Evolutionary conservation across 192 early-diverging fungal species (phyloP).

Genomic region (Rhizophagus clarus): DNA sequence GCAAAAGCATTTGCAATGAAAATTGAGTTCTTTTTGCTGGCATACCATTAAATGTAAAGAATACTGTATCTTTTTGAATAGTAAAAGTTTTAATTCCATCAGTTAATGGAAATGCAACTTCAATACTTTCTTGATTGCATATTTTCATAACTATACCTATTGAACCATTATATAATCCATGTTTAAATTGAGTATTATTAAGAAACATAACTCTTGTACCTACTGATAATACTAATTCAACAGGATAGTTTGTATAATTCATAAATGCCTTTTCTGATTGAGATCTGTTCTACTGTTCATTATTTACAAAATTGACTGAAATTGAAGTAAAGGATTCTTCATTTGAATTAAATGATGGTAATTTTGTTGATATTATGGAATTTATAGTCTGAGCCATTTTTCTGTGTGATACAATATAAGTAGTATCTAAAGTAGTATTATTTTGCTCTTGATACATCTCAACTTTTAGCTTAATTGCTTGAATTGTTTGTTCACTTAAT

Average conservation of each 20-base stretch:
- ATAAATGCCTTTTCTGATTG: no score
- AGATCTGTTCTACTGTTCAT: no score
- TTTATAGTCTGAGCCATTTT: no score
- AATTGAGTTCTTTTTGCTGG: neutral
- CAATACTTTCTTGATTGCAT: neutral
- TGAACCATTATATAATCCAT: conserved; percentile 4
- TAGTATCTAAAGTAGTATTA: neutral
- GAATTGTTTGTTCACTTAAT: neutral
- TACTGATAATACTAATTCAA: no score
- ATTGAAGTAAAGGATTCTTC: neutral
- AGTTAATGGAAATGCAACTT: no score
- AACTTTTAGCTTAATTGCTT: neutral
- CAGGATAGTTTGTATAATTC: no score
- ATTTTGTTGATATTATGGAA: no score
- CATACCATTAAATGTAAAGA: neutral
- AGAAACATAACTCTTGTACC: no score
- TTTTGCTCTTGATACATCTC: neutral
- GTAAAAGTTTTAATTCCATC: no score
- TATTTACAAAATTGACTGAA: neutral
- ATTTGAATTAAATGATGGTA: neutral
- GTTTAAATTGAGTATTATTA: neutral
- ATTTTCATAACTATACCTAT: neutral
- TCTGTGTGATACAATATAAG: neutral
- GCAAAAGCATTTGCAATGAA: neutral
- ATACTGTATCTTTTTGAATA: no score